Conservation (phyloP, 805 yeast genomes). For the Teunomyces funiuensis region DNA sequence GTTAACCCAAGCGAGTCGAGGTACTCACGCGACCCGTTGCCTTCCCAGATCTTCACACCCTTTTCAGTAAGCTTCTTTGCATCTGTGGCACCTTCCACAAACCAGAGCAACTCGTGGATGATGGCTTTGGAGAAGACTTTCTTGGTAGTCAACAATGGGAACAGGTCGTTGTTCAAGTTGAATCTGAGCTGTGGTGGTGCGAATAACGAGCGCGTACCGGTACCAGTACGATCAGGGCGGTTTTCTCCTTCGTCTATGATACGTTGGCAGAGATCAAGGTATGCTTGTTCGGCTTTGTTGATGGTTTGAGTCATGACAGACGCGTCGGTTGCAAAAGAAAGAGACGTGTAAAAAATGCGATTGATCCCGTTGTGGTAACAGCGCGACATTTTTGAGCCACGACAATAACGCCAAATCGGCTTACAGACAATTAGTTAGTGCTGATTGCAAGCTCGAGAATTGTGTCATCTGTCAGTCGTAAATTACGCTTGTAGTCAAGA, state of each 20-base stretch:
- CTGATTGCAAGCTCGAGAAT: too few relatives aligned
- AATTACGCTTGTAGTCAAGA: too few relatives aligned
- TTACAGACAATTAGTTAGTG: too few relatives aligned
- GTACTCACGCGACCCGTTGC: constrained; percentile 92
- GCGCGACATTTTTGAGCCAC: too few relatives aligned
- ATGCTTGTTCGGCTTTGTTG: constrained; percentile 75
- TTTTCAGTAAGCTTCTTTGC: constrained; percentile 73
- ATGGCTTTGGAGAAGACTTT: constrained; percentile 88
- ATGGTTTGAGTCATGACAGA: constrained; percentile 11
- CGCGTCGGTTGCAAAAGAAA: constrained; percentile 5
- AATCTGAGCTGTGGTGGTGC: constrained; percentile 97
- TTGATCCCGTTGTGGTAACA: neutral
- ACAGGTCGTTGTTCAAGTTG: constrained; percentile 63
- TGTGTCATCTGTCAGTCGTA: too few relatives aligned
- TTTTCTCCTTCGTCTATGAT: constrained; percentile 85
- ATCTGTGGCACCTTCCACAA: constrained; percentile 85
- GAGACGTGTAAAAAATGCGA: neutral
- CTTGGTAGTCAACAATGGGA: constrained; percentile 92
- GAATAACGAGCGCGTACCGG: constrained; percentile 87
- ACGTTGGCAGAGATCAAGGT: constrained; percentile 73
- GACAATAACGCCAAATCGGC: too few relatives aligned
- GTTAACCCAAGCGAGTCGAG: constrained; percentile 79
- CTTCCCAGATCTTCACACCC: constrained; percentile 98
- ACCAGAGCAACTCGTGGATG: constrained; percentile 90
- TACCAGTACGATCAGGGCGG: constrained; percentile 96